Evolutionary conservation across 2,329 filamentous ascomycete species (phyloP).

Genomic region (Chrysoporthe deuterocubensis): DNA sequence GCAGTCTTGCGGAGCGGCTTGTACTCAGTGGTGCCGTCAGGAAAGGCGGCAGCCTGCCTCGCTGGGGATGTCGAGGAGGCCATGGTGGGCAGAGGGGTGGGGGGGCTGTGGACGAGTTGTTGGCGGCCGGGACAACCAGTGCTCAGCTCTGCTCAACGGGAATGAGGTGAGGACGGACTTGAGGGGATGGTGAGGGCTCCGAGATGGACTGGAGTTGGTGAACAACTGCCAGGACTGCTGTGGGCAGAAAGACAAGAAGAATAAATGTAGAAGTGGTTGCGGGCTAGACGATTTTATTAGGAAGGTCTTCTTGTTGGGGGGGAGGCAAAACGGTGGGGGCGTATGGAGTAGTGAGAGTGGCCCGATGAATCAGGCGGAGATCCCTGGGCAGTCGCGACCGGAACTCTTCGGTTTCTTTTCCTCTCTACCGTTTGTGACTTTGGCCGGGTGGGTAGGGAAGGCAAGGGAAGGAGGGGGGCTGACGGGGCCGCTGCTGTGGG

Average conservation of each 20-base stretch:
- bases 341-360: slow-evolving; percentile 5
- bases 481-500: neutral
- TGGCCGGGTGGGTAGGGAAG: neutral
- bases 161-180: no score
- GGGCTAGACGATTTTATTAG: slow-evolving; percentile 8
- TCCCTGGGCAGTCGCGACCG: neutral
- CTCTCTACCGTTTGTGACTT: neutral
- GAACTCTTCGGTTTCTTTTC: neutral
- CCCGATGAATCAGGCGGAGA: slow-evolving; percentile 14
- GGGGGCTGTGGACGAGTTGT: slow-evolving; percentile 1
- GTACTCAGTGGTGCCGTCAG: slow-evolving; percentile 61
- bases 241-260: neutral
- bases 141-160: slow-evolving; percentile 5
- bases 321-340: slow-evolving; percentile 17
- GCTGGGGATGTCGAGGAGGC: slow-evolving; percentile 44
- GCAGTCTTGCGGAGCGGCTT: slow-evolving; percentile 50
- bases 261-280: neutral
- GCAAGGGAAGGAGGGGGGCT: neutral
- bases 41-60: slow-evolving; percentile 44
- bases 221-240: slow-evolving; percentile 13
- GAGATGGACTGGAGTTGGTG: neutral
- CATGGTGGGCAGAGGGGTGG: slow-evolving; percentile 34
- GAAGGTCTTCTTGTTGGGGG: slow-evolving; percentile 14
- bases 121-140: slow-evolving; percentile 13
- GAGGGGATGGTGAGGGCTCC: no score